Evolutionary conservation across 1,139 yeast species (phyloP).

Genomic region (Diutina sp.): DNA sequence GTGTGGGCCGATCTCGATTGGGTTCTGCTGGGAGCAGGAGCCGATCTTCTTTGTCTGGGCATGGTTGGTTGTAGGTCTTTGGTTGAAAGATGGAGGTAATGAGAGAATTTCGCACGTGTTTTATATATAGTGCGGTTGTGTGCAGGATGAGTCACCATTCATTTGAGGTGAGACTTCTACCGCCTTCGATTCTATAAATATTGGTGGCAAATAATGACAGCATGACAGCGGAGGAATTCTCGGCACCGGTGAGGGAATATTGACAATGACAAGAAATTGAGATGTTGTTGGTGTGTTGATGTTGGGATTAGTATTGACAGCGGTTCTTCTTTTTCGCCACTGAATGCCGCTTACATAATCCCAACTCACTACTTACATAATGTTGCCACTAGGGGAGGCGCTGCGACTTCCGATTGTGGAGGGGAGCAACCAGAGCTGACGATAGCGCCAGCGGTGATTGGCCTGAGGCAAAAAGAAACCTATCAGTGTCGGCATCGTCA

Average conservation of each 20-base stretch:
- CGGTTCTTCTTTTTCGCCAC: too few species aligned
- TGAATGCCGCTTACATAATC: too few species aligned
- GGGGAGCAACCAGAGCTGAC: not conserved
- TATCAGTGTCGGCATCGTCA: not conserved
- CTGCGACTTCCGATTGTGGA: not conserved
- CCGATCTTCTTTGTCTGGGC: conserved; percentile 57
- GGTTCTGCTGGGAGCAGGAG: conserved; percentile 37
- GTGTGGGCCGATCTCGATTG: conserved; percentile 70
- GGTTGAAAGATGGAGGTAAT: not conserved
- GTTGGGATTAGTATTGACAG: too few species aligned
- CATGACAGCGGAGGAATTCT: too few species aligned
- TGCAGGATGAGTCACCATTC: not conserved
- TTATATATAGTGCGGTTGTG: not conserved
- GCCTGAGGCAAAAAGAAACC: not conserved
- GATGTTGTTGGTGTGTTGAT: too few species aligned
- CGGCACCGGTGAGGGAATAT: too few species aligned
- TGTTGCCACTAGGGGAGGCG: too few species aligned
- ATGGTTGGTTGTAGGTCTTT: conserved; percentile 11
- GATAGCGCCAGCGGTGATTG: not conserved
- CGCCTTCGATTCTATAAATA: not conserved
- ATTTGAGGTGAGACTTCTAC: not conserved
- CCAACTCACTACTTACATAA: too few species aligned
- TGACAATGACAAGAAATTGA: too few species aligned
- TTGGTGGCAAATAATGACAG: too few species aligned
- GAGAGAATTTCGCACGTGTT: not conserved